Evolutionary conservation across 2,329 filamentous ascomycete species (phyloP).

Genomic region (Fusarium floridanum): DNA sequence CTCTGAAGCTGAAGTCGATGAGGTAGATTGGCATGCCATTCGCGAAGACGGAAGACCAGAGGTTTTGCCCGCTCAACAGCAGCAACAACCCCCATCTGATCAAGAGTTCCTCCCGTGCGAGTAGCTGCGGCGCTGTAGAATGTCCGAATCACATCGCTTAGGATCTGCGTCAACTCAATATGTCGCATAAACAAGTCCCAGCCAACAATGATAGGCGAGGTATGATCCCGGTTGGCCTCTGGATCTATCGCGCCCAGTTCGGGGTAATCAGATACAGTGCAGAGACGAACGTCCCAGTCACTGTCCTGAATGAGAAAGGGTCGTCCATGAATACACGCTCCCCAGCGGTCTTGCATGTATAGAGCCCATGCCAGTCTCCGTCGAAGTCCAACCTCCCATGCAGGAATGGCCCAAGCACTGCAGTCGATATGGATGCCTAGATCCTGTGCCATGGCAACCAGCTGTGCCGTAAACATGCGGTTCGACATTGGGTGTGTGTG

Average conservation of each 20-base stretch:
- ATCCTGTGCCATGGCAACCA: slow-evolving; percentile 69
- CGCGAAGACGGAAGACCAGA: slow-evolving; percentile 49
- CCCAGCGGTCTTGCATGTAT: slow-evolving; percentile 76
- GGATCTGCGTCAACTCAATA: slow-evolving; percentile 63
- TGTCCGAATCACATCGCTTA: slow-evolving; percentile 63
- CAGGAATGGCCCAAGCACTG: slow-evolving; percentile 71
- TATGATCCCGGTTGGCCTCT: slow-evolving; percentile 53
- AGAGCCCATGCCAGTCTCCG: slow-evolving; percentile 74
- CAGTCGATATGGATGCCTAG: slow-evolving; percentile 73
- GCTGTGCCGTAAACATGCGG: slow-evolving; percentile 64
- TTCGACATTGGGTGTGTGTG: slow-evolving; percentile 48
- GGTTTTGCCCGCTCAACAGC: slow-evolving; percentile 52
- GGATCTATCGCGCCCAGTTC: slow-evolving; percentile 52
- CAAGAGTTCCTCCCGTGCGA: slow-evolving; percentile 47
- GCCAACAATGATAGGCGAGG: slow-evolving; percentile 59
- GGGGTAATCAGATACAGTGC: slow-evolving; percentile 54
- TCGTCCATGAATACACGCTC: slow-evolving; percentile 68
- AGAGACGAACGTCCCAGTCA: slow-evolving; percentile 66
- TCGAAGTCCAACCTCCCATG: slow-evolving; percentile 72
- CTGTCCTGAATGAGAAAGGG: slow-evolving; percentile 65
- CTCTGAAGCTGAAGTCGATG: slow-evolving; percentile 60
- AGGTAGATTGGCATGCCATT: slow-evolving; percentile 63
- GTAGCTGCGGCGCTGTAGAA: slow-evolving; percentile 59
- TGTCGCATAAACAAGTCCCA: slow-evolving; percentile 64
- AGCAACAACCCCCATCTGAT: slow-evolving; percentile 50